These are phyloP conservation scores for Plantago coronopus DNA, from an alignment of 305 asterid genomes.

Conservation along the genomic window DNA sequence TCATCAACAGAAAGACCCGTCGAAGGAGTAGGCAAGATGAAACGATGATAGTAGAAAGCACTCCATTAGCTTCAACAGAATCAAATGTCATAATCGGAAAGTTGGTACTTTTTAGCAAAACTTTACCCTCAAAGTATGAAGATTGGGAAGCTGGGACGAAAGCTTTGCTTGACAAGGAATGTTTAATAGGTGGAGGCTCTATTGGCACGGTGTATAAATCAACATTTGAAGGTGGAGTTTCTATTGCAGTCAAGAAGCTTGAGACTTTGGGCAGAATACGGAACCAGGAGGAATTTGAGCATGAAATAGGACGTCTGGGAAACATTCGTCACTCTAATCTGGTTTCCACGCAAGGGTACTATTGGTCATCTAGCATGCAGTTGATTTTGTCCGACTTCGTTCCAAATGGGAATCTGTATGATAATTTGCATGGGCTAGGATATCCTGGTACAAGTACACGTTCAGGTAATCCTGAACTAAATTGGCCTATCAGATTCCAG, in stretches of 20 bases:
- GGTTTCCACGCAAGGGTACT: conserved; percentile 74
- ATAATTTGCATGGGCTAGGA: conserved; percentile 61
- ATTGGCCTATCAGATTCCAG: conserved; percentile 73
- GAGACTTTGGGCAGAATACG: conserved; percentile 71
- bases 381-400: conserved; percentile 64
- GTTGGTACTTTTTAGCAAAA: conserved; percentile 74
- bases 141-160: conserved; percentile 95
- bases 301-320: conserved; percentile 76
- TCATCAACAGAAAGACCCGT: conserved; percentile 67
- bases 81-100: conserved; percentile 76
- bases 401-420: conserved; percentile 65
- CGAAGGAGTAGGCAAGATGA: conserved; percentile 51
- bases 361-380: conserved; percentile 84
- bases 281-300: conserved; percentile 86
- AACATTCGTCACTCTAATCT: conserved; percentile 65
- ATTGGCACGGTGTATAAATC: conserved; percentile 80
- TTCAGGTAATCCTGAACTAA: conserved; percentile 58
- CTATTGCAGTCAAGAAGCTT: conserved; percentile 83
- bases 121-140: conserved; percentile 78
- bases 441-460: conserved; percentile 67
- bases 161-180: conserved; percentile 84
- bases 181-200: conserved; percentile 76
- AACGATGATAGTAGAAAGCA: conserved; percentile 52
- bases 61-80: conserved; percentile 66
- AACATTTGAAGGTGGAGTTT: conserved; percentile 62